phyloP scores from a whole-genome alignment of 176 grass and related monocot genomes.

The Avena sativa region DNA sequence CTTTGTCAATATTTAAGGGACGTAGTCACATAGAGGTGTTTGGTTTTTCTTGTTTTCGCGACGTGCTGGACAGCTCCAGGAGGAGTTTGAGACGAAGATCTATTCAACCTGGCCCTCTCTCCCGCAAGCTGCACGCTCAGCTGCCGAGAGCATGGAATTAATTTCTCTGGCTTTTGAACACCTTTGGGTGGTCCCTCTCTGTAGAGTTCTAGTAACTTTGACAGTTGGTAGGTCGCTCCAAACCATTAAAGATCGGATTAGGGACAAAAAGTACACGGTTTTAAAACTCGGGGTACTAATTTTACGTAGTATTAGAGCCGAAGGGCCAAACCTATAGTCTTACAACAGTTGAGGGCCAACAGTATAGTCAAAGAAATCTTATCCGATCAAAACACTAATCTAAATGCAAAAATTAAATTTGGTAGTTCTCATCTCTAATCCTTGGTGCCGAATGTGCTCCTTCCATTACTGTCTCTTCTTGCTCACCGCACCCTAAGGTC shows the following conservation, averaged over 20 bases:
- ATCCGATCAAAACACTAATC: not conserved
- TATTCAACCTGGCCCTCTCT: not conserved
- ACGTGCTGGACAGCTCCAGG: not conserved
- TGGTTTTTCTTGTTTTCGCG: not conserved
- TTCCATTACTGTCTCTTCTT: conserved; percentile 10
- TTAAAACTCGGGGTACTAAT: not conserved
- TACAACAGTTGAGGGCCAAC: not conserved
- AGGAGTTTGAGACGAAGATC: not conserved
- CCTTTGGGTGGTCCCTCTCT: not conserved
- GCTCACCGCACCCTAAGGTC: not conserved
- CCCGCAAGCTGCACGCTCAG: not conserved
- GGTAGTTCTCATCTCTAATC: not conserved
- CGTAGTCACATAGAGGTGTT: not conserved
- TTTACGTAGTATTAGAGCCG: not conserved
- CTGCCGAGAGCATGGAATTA: not conserved
- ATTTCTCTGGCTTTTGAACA: not conserved
- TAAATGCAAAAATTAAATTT: not conserved
- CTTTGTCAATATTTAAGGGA: not conserved
- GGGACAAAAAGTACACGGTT: not conserved
- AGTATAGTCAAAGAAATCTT: not conserved
- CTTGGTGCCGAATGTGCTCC: not conserved
- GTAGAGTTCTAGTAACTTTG: not conserved
- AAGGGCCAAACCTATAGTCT: not conserved
- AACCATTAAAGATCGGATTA: not conserved
- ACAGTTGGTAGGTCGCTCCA: not conserved